A percentile compares a stretch with the other conserved stretches of the same genome.
Evolutionary conservation across 2,329 filamentous ascomycete species (phyloP).

Genomic region (Chalaropsis ovoidea): DNA sequence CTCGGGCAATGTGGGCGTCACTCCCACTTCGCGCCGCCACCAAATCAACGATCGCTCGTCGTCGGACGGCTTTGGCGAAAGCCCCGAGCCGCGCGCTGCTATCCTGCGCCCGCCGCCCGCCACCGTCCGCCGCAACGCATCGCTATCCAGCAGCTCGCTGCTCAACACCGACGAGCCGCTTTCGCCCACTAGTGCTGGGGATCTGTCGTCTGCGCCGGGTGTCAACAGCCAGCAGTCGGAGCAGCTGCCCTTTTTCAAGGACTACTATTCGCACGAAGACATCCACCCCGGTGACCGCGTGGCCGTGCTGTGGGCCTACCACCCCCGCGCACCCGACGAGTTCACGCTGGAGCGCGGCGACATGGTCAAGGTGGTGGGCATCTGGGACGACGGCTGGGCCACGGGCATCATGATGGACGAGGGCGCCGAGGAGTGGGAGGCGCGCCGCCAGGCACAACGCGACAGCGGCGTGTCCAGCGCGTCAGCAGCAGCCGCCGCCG

Average conservation of each 20-base stretch:
- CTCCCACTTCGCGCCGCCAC: conserved; percentile 29
- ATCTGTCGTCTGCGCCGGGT: conserved; percentile 75
- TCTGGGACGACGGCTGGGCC: conserved; percentile 99
- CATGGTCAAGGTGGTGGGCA: conserved; percentile 95
- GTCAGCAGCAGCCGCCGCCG: conserved; percentile 38
- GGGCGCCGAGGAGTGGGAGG: conserved; percentile 80
- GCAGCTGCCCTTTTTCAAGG: conserved; percentile 91
- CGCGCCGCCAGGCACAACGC: conserved; percentile 62
- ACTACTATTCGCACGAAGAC: conserved; percentile 96
- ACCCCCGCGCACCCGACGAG: conserved; percentile 85
- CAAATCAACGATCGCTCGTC: conserved; percentile 50
- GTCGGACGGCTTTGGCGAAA: conserved; percentile 62
- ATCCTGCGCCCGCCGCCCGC: conserved; percentile 46
- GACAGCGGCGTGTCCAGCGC: conserved; percentile 90
- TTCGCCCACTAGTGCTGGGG: conserved; percentile 62
- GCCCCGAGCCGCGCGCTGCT: conserved; percentile 55
- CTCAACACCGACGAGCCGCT: conserved; percentile 60
- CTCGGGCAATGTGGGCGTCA: conserved; percentile 19
- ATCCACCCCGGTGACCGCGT: conserved; percentile 88
- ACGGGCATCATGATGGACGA: conserved; percentile 79
- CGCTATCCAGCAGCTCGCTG: conserved; percentile 73
- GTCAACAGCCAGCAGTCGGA: conserved; percentile 85
- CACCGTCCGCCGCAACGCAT: conserved; percentile 64
- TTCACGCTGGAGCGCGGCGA: conserved; percentile 89
- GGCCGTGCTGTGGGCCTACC: conserved; percentile 90